Evolutionary conservation across 306 rosid species (phyloP).

Genomic region (Quercus rubra): DNA sequence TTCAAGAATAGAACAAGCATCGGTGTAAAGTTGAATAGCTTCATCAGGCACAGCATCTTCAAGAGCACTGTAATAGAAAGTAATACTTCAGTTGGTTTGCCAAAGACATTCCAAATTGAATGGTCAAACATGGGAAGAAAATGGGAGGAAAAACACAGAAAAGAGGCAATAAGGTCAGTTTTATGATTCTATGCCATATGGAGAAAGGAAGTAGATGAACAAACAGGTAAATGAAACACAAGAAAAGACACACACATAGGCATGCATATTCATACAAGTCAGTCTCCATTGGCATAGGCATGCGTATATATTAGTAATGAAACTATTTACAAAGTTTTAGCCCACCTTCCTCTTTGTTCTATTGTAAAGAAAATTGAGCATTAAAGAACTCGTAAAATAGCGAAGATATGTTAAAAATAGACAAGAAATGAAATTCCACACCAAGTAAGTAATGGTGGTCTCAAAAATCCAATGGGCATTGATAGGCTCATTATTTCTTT

Average conservation of each 20-base stretch:
- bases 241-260: not conserved
- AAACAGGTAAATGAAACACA: not conserved
- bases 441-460: not conserved
- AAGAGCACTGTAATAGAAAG: constrained; percentile 56
- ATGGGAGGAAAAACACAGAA: not conserved
- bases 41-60: constrained; percentile 81
- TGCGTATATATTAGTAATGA: not conserved
- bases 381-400: not conserved
- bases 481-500: not conserved
- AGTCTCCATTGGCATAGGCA: not conserved
- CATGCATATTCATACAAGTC: not conserved
- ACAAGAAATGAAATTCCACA: not conserved
- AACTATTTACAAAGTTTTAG: not conserved
- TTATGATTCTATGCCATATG: no score
- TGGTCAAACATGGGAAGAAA: not conserved
- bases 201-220: not conserved
- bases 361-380: no score
- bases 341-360: not conserved
- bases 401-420: not conserved
- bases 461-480: no score
- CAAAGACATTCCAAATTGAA: not conserved
- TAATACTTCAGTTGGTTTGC: not conserved
- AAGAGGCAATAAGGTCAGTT: no score
- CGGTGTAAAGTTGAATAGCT: constrained; percentile 82
- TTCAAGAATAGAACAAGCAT: constrained; percentile 82